phyloP scores from a whole-genome alignment of 2,329 filamentous ascomycete species.

The Berkeleyomyces basicola region DNA sequence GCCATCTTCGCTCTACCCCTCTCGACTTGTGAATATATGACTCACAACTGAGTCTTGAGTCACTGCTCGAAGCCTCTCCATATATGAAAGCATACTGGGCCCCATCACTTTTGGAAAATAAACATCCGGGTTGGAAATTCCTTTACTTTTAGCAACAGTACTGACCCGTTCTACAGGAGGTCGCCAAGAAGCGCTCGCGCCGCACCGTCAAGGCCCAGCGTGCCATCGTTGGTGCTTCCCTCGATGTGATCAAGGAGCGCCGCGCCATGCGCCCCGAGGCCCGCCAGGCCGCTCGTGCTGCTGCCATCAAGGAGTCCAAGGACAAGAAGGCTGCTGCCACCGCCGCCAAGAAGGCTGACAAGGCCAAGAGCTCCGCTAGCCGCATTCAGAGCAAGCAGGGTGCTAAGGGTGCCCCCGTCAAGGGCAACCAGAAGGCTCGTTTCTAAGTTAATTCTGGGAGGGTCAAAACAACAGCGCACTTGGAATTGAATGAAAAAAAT shows the following conservation, averaged over 20 bases:
- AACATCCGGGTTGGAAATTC: neutral
- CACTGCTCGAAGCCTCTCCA: too few species aligned
- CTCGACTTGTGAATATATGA: neutral
- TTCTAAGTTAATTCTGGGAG: conserved; percentile 31
- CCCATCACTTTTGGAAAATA: neutral
- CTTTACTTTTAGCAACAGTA: conserved; percentile 4
- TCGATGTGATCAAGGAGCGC: conserved; percentile 99
- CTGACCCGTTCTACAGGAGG: conserved; percentile 56
- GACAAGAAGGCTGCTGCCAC: conserved; percentile 85
- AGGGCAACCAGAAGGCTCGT: conserved; percentile 75
- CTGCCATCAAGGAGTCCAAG: conserved; percentile 95
- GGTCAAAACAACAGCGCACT: conserved; percentile 12
- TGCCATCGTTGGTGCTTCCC: conserved; percentile 95
- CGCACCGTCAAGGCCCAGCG: conserved; percentile 97
- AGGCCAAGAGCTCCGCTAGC: conserved; percentile 83
- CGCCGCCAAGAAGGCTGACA: conserved; percentile 95
- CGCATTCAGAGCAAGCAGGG: conserved; percentile 94
- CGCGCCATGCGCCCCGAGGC: conserved; percentile 88
- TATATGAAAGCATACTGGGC: too few species aligned
- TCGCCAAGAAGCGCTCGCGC: conserved; percentile 98
- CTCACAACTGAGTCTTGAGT: neutral
- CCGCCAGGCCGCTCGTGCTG: conserved; percentile 72
- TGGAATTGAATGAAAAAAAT: conserved; percentile 14
- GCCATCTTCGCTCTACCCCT: neutral
- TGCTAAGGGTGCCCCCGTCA: conserved; percentile 73